These are phyloP conservation scores for Neurospora sp. DNA, from an alignment of 495 filamentous ascomycete species.

Conservation along the genomic window DNA sequence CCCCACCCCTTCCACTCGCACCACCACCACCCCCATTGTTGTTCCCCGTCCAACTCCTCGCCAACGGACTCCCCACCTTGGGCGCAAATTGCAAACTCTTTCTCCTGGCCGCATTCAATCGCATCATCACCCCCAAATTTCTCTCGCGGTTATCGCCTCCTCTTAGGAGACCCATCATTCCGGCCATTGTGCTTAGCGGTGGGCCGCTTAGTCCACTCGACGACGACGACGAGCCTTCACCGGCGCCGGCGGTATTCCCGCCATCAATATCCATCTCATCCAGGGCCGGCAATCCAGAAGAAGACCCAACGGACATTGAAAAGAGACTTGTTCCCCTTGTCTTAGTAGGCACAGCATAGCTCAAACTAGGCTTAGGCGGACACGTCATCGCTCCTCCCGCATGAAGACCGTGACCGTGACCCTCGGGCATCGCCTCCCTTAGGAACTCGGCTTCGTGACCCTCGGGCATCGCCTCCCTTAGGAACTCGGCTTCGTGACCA, in stretches of 20 bases:
- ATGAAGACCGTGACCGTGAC: not conserved
- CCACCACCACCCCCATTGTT: not conserved
- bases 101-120: constrained; percentile 61
- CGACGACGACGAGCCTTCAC: not conserved
- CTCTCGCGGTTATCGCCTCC: constrained; percentile 17
- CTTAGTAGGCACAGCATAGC: not conserved
- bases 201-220: no score
- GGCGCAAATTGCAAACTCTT: constrained; percentile 80
- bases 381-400: constrained; percentile 35
- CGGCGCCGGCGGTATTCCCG: constrained; percentile 3
- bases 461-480: constrained; percentile 47
- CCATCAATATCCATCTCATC: not conserved
- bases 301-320: not conserved
- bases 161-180: constrained; percentile 16
- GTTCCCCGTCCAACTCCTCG: constrained; percentile 31
- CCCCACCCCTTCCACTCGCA: no score
- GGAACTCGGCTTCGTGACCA: constrained; percentile 6
- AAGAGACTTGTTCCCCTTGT: not conserved
- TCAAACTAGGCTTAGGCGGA: constrained; percentile 48
- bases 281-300: not conserved
- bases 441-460: constrained; percentile 5
- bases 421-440: constrained; percentile 47
- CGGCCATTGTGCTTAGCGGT: not conserved
- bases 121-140: constrained; percentile 46
- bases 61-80: constrained; percentile 65